Conservation (phyloP, 2,329 filamentous ascomycete species). For the Sarocladiaceae sp. region DNA sequence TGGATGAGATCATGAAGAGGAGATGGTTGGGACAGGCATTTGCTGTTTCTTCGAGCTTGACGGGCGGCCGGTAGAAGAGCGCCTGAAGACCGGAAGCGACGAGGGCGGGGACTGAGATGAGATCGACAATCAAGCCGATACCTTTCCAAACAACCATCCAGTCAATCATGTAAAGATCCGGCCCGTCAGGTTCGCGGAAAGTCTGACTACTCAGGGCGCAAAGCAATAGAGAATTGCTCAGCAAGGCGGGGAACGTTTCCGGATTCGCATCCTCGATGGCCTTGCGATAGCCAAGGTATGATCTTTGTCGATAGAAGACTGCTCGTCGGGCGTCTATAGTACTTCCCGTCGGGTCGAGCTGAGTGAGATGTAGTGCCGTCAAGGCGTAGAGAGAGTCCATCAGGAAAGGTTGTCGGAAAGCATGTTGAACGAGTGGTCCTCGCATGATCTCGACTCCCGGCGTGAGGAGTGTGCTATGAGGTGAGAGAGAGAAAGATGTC, state of each 20-base stretch:
- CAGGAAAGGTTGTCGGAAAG: constrained; percentile 49
- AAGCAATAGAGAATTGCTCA: constrained; percentile 48
- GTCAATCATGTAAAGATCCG: constrained; percentile 46
- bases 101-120: constrained; percentile 21
- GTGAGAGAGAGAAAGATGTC: constrained; percentile 31
- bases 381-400: constrained; percentile 52
- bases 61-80: constrained; percentile 45
- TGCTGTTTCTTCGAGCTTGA: constrained; percentile 39
- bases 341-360: constrained; percentile 23
- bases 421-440: constrained; percentile 42
- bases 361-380: constrained; percentile 44
- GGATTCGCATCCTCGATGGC: constrained; percentile 45
- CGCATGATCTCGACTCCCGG: constrained; percentile 38
- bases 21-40: constrained; percentile 42
- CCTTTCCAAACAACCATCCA: constrained; percentile 55
- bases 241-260: constrained; percentile 42
- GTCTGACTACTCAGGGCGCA: constrained; percentile 45
- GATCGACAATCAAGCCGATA: constrained; percentile 42
- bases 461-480: background rate
- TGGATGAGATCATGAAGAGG: constrained; percentile 44
- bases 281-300: constrained; percentile 47
- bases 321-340: constrained; percentile 34
- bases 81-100: constrained; percentile 38
- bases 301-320: constrained; percentile 41
- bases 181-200: constrained; percentile 43